Evolutionary conservation across 2,329 filamentous ascomycete species (phyloP), one percentile per base, ranked within the genome.

Genomic region (Sclerotiophoma versabilis): DNA sequence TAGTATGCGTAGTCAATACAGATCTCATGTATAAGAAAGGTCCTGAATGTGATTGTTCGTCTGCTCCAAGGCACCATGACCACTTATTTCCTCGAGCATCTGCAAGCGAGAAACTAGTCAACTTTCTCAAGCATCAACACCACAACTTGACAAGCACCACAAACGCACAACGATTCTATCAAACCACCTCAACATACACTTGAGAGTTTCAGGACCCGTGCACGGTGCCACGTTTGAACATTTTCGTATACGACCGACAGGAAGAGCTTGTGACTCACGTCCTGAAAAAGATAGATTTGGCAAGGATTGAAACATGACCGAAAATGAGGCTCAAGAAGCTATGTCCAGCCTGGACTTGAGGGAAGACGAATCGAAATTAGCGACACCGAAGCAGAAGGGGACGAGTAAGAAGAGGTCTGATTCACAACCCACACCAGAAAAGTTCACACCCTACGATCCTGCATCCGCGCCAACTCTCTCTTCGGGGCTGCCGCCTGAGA

Each of bases 381-480:
- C 32, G 4, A 19, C 23, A 27, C 25, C 42, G 9, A 27, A 26
- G 14, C 22, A 36, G 14, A 54, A 36, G 10, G 5, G 12, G 2
- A 1, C 15, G 10, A 19, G 6, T 15, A 51, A 49, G 11, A 41
- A 15, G 34, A 37, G n/a, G 1, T 38, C 17, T 15, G n/a, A 14
- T 15, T 32, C 42, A 20, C 42, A 52, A 15, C 23, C 29, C 2
- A 15, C 15, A 7, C 59, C 59, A 5, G 46, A 59, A 38, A 73
- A 66, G 53, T 75, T 75, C 49, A 51, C 72, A 26, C 76, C 76
- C 6, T 63, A 65, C 32, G 70, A 77, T 37, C 56, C 68, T n/a
- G 49, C 61, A 4, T 62, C 62, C 7, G 44, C 62, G 11, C 63
- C 64, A 12, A 56, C 30, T 3, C 44, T 68, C 5, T 54, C 65